A percentile compares a stretch with the other conserved stretches of the same genome.
Conservation (phyloP, 495 filamentous ascomycete genomes). For the Lasiosphaeria hispida region DNA sequence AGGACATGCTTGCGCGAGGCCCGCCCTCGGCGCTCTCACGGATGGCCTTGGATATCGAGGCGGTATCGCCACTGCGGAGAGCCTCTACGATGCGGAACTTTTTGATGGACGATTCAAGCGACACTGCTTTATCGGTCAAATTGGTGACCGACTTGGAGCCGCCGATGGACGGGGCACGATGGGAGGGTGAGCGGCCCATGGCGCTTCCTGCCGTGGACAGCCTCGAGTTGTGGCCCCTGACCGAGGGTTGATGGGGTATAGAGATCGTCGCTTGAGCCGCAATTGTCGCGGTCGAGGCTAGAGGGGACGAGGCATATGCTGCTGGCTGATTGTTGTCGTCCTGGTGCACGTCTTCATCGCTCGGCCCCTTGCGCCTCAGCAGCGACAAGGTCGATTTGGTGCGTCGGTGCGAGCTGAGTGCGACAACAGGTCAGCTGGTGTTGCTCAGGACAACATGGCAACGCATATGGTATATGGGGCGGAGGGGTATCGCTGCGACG, state of each 20-base stretch:
- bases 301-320: slow-evolving; percentile 22
- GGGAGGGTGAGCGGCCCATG: slow-evolving; percentile 37
- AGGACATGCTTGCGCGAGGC: slow-evolving; percentile 52
- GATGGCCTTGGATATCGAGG: slow-evolving; percentile 83
- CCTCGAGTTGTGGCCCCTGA: slow-evolving; percentile 39
- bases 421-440: slow-evolving; percentile 11
- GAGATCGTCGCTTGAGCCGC: slow-evolving; percentile 34
- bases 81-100: slow-evolving; percentile 94
- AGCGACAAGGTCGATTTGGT: slow-evolving; percentile 52
- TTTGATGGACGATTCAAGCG: slow-evolving; percentile 89
- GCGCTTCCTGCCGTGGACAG: slow-evolving; percentile 39
- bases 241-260: slow-evolving; percentile 30
- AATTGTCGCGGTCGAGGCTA: slow-evolving; percentile 35
- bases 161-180: slow-evolving; percentile 26
- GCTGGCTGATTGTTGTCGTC: slow-evolving; percentile 37
- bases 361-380: slow-evolving; percentile 44
- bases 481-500: slow-evolving; percentile 3
- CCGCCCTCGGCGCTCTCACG: slow-evolving; percentile 58
- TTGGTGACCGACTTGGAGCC: slow-evolving; percentile 29
- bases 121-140: slow-evolving; percentile 42
- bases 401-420: slow-evolving; percentile 47
- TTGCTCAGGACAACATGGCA: neutral
- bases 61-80: slow-evolving; percentile 83
- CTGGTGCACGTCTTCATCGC: slow-evolving; percentile 43
- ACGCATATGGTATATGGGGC: neutral